Evolutionary conservation across 495 filamentous ascomycete species (phyloP).

Genomic region (Daldinia loculata): DNA sequence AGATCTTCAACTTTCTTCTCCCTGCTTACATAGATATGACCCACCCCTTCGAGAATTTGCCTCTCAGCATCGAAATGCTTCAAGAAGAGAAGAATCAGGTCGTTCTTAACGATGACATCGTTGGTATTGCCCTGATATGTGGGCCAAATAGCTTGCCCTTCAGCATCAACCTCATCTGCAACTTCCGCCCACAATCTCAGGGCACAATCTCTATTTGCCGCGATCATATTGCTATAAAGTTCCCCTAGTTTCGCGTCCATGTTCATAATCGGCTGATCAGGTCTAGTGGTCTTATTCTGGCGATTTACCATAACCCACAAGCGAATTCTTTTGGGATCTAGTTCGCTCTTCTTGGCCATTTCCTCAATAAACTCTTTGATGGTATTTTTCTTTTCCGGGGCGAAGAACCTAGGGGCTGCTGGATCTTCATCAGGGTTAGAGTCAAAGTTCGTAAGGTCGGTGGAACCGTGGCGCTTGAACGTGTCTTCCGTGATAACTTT

Average conservation of each 20-base stretch:
- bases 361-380: conserved; percentile 74
- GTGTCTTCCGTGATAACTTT: conserved; percentile 80
- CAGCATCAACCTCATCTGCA: conserved; percentile 65
- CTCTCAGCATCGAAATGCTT: conserved; percentile 86
- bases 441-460: conserved; percentile 82
- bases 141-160: conserved; percentile 76
- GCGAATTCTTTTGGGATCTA: conserved; percentile 71
- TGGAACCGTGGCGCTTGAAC: conserved; percentile 81
- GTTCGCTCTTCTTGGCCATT: conserved; percentile 72
- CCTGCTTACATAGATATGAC: conserved; percentile 85
- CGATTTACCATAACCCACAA: conserved; percentile 98
- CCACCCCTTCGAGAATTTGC: conserved; percentile 78
- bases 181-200: conserved; percentile 89
- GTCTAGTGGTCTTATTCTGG: conserved; percentile 94
- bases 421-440: conserved; percentile 60
- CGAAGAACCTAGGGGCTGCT: conserved; percentile 70
- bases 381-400: conserved; percentile 74
- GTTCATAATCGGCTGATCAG: conserved; percentile 84
- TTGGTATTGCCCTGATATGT: conserved; percentile 58
- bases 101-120: conserved; percentile 58
- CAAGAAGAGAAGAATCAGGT: conserved; percentile 81
- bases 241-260: conserved; percentile 84
- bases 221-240: conserved; percentile 66
- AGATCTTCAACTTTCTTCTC: conserved; percentile 88
- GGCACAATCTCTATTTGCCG: conserved; percentile 69